phyloP scores from a whole-genome alignment of 2,329 filamentous ascomycete genomes.

The Myriosclerotinia curreyana region DNA sequence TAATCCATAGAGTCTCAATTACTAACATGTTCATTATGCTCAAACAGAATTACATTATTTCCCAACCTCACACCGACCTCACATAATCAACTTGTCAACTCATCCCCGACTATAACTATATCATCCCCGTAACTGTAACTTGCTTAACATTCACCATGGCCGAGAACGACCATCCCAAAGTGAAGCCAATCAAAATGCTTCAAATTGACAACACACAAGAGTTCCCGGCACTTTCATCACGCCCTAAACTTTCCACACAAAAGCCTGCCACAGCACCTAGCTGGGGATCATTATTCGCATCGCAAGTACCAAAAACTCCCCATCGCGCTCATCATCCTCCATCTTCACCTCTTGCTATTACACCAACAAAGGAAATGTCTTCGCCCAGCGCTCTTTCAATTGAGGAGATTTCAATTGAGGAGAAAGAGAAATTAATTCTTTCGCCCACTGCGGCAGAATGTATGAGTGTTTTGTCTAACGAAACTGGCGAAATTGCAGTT shows the following conservation, averaged over 20 bases:
- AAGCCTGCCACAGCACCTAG: background rate
- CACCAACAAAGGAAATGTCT: background rate
- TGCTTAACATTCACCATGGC: slow-evolving; percentile 9
- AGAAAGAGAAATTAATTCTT: background rate
- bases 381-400: too few species aligned
- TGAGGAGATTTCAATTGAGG: background rate
- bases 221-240: slow-evolving; percentile 10
- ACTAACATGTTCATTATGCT: background rate
- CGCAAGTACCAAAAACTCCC: background rate
- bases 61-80: background rate
- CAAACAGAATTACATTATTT: background rate
- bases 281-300: slow-evolving; percentile 14
- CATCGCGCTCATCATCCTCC: background rate
- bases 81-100: background rate
- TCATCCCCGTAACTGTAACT: too few species aligned
- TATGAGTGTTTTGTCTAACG: slow-evolving; percentile 14
- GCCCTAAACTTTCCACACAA: background rate
- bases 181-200: background rate
- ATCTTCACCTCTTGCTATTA: background rate
- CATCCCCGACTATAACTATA: too few species aligned
- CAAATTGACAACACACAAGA: slow-evolving; percentile 2
- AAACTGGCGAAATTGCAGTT: slow-evolving; percentile 2
- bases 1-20: background rate
- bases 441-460: background rate
- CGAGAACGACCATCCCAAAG: background rate